Evolutionary conservation across 2,329 filamentous ascomycete genomes (phyloP), one percentile per base, ranked within the genome.

Genomic region (Pyrenophora seminiperda): DNA sequence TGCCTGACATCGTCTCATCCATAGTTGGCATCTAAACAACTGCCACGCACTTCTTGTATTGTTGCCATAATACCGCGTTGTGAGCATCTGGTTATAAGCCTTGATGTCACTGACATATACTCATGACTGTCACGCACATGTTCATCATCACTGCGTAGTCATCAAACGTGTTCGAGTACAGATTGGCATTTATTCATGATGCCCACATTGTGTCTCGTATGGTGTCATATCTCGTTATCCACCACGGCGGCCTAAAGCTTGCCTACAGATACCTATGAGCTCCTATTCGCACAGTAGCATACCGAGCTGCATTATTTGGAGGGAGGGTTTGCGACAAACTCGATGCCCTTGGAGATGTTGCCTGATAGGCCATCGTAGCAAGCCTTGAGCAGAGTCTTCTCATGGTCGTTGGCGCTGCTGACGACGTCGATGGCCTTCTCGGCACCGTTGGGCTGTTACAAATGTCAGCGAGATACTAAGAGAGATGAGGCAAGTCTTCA

Each of bases 281-380:
- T 33, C 19, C 18, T 37, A 19, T 13, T 42, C 20, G 20, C 32
- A 19, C 22, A 15, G 19, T 20, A 10, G 31, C 15, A 11, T 9
- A 32, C 32, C 6, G 14, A 4, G 47, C 36, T 32, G 17, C 17
- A 59, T 68, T 51, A 74, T 70, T 74, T 73, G 47, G 63, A 59
- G 29, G 91, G 85, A 73, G 91, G 88, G 83, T 88, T 92, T 81
- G 89, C 83, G 76, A 87, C 87, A 74, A 97, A 99, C 73, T 87
- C 85, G 72, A 97, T 81, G 73, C 94, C 94, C 86, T 97, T 97
- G 71, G 84, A 79, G 74, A 99, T 96, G 81, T 97, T 97, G 79
- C 85, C 87, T 82, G 91, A 89, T 58, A 97, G 85, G 62, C 88
- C 93, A 65, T 84, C 80, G 73, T 89, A 82, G 74, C 83, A 85